phyloP scores from a whole-genome alignment of 2,329 filamentous ascomycete genomes.

The Xylaria sp. region DNA sequence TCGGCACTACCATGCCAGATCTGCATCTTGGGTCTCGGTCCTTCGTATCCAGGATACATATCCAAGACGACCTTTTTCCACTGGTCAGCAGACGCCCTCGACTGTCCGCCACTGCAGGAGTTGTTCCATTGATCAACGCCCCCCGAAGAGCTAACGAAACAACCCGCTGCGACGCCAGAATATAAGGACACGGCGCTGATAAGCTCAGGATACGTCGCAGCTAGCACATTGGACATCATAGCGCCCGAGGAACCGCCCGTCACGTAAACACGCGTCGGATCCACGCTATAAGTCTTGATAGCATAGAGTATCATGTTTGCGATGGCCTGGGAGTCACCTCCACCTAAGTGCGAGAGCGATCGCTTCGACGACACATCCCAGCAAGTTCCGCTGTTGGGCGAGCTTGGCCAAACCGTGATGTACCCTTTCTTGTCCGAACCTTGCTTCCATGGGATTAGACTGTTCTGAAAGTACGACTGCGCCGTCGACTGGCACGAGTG shows the following conservation, averaged over 20 bases:
- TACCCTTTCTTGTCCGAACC: constrained; percentile 53
- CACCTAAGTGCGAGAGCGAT: constrained; percentile 52
- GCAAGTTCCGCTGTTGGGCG: constrained; percentile 61
- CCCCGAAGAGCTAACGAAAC: constrained; percentile 54
- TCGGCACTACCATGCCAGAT: constrained; percentile 68
- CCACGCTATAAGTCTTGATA: constrained; percentile 48
- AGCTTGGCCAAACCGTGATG: constrained; percentile 63
- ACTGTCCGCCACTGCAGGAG: constrained; percentile 60
- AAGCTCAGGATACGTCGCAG: constrained; percentile 57
- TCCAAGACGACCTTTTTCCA: constrained; percentile 61
- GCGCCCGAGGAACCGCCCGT: constrained; percentile 52
- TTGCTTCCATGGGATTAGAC: constrained; percentile 51
- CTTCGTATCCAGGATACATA: constrained; percentile 63
- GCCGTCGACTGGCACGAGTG: constrained; percentile 54
- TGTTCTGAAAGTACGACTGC: constrained; percentile 52
- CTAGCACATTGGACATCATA: constrained; percentile 57
- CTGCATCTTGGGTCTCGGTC: constrained; percentile 64
- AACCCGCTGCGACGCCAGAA: constrained; percentile 56
- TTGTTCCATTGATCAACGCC: constrained; percentile 63
- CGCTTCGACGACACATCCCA: constrained; percentile 66
- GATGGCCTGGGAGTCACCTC: constrained; percentile 53
- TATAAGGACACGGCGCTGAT: constrained; percentile 55
- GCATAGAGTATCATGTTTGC: constrained; percentile 54
- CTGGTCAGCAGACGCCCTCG: constrained; percentile 55
- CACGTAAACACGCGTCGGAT: constrained; percentile 50